Percentiles rank a stretch among this genome's conserved stretches.
Evolutionary conservation across 1,139 yeast species (phyloP).

Genomic region (Tardiomyces blankii): DNA sequence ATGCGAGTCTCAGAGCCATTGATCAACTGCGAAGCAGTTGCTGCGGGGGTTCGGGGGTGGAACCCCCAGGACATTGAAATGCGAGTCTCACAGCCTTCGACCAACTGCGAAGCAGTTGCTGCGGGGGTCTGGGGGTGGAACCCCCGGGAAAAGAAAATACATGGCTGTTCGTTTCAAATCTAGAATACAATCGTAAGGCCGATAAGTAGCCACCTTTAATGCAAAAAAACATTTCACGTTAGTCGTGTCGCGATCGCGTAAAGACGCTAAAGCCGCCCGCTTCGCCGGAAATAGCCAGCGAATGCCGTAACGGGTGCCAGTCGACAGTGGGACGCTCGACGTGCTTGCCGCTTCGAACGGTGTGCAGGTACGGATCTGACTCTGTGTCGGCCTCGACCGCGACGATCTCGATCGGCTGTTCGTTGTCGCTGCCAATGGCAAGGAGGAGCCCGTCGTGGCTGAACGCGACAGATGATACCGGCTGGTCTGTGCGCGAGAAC

Average conservation of each 20-base stretch:
- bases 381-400: slow-evolving; percentile 20
- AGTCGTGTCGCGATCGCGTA: neutral
- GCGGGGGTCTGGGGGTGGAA: too few species aligned
- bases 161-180: too few species aligned
- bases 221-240: too few species aligned
- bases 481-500: slow-evolving; percentile 35
- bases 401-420: slow-evolving; percentile 21
- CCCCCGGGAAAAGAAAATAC: too few species aligned
- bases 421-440: slow-evolving; percentile 23
- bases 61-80: too few species aligned
- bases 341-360: slow-evolving; percentile 5
- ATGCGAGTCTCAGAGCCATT: too few species aligned
- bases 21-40: too few species aligned
- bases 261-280: slow-evolving; percentile 9
- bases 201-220: too few species aligned
- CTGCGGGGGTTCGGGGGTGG: too few species aligned
- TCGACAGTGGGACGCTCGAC: slow-evolving; percentile 14
- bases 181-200: too few species aligned
- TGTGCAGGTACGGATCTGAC: slow-evolving; percentile 9
- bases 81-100: too few species aligned
- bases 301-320: slow-evolving; percentile 24
- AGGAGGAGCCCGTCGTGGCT: slow-evolving; percentile 26
- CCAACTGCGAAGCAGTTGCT: too few species aligned
- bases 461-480: slow-evolving; percentile 21
- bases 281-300: slow-evolving; percentile 23